phyloP scores from a whole-genome alignment of 352 stramenopile genomes.

The Phytopythium ostracodes region DNA sequence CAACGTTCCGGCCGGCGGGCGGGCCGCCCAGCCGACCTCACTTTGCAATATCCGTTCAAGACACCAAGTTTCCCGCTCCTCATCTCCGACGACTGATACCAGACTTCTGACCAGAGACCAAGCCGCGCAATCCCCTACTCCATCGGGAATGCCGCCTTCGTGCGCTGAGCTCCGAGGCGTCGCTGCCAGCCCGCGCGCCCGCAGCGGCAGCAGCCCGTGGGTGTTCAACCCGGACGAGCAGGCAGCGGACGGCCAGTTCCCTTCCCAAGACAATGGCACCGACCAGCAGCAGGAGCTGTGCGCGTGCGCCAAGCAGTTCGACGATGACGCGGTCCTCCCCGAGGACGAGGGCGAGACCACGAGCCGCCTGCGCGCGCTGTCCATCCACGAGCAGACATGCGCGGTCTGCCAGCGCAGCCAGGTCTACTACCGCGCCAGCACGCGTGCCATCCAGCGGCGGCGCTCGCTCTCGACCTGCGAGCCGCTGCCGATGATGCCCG shows the following conservation, averaged over 20 bases:
- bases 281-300: background rate
- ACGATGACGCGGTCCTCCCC: background rate
- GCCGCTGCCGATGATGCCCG: too few species aligned
- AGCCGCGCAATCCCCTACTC: background rate
- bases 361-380: conserved; percentile 1
- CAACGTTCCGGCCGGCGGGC: conserved; percentile 2
- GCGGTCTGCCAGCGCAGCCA: conserved; percentile 1
- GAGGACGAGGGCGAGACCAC: conserved; percentile 2
- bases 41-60: conserved; percentile 19
- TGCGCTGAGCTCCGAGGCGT: conserved; percentile 11
- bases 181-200: conserved; percentile 12
- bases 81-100: background rate
- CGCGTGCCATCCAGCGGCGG: background rate
- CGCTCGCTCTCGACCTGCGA: conserved; percentile 4
- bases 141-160: conserved; percentile 19
- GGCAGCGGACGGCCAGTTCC: background rate
- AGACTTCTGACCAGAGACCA: background rate
- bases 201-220: background rate
- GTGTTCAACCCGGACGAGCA: background rate
- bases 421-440: conserved; percentile 1
- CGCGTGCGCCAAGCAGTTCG: background rate
- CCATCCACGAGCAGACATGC: conserved; percentile 4
- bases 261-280: background rate
- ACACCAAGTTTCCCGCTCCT: background rate
- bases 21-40: conserved; percentile 9